Base-by-base conservation (phyloP, 148 eudicot species). In the Cornus florida region DNA sequence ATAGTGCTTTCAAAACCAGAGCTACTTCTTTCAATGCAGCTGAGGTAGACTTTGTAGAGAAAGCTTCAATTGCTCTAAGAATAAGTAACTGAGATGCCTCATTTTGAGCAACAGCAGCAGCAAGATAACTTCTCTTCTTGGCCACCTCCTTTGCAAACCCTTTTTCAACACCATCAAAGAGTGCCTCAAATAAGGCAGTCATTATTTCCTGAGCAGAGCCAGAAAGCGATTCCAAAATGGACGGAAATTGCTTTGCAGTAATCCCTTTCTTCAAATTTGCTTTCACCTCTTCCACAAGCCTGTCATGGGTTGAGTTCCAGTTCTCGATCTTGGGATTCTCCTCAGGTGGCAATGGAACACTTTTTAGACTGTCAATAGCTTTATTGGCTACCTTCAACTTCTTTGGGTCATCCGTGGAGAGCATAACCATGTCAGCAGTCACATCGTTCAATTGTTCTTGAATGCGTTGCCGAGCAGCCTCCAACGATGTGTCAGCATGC, bases 381-480 rank as follows among this genome's bases (percentile, higher is more conserved):
- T 35, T 68, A 32, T 67, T 73, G 48, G 77, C 39, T 41, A 60
- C 72, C 35, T 69, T 77, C 5, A 50, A 68, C 81, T 90, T 87
- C 78, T 82, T 87, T 19, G 84, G 57, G 73, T 92, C 97, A 23
- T 78, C 65, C 16, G 95, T 86, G 0, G 92, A 46, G 38, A 93
- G 93, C 83, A 93, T 89, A 70, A 93, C 97, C 97, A 93, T 91
- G 72, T 91, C 92, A 71, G 98, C 88, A 7, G 98, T 92, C 57
- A 84, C 96, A 53, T 92, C 85, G 80, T 84, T 93, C 31, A 93
- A 86, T 86, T 93, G 97, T 73, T 93, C 94, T 32, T 90, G 88
- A 23, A 93, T 93, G 77, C 90, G 81, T 70, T 79, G 86, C 50
- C 81, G 87, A 71, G 95, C 96, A n/a, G 94, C 97, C 75, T 86